These are phyloP conservation scores for Gossypium australe DNA, from an alignment of 345 rosid genomes.

Conservation along the genomic window DNA sequence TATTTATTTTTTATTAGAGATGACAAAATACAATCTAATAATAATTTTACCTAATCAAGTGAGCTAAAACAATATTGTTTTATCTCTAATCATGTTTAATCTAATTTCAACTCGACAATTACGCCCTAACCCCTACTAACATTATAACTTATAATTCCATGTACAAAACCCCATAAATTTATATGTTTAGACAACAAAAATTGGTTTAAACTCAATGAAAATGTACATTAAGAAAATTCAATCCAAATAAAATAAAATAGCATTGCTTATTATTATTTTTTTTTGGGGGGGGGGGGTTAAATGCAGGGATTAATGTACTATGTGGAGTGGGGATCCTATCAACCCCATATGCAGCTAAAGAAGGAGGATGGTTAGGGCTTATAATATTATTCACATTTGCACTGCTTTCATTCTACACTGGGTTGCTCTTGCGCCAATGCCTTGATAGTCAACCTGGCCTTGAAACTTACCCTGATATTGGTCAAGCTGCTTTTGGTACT, in stretches of 20 bases:
- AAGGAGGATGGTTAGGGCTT: slow-evolving; percentile 95
- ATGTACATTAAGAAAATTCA: background rate
- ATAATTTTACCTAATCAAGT: too few relatives aligned
- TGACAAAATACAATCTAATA: too few relatives aligned
- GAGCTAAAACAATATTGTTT: too few relatives aligned
- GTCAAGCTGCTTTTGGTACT: slow-evolving; percentile 87
- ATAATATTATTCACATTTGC: slow-evolving; percentile 56
- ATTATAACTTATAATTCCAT: background rate
- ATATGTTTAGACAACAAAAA: background rate
- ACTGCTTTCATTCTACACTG: slow-evolving; percentile 80
- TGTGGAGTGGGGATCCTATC: slow-evolving; percentile 97
- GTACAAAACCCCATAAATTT: background rate
- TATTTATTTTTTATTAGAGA: too few relatives aligned
- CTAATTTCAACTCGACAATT: too few relatives aligned
- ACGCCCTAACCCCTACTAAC: background rate
- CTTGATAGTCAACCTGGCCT: slow-evolving; percentile 83
- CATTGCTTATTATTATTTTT: background rate
- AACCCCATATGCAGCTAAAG: slow-evolving; percentile 84
- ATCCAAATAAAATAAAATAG: background rate
- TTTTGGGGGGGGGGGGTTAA: background rate
- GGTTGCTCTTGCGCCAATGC: slow-evolving; percentile 72
- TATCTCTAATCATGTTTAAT: too few relatives aligned
- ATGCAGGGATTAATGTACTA: slow-evolving; percentile 78
- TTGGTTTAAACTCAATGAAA: background rate
- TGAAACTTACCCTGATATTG: slow-evolving; percentile 91